Evolutionary conservation across 257 asterid species (phyloP), one percentile per base, ranked within the genome.

Genomic region (Pogostemon cablin): DNA sequence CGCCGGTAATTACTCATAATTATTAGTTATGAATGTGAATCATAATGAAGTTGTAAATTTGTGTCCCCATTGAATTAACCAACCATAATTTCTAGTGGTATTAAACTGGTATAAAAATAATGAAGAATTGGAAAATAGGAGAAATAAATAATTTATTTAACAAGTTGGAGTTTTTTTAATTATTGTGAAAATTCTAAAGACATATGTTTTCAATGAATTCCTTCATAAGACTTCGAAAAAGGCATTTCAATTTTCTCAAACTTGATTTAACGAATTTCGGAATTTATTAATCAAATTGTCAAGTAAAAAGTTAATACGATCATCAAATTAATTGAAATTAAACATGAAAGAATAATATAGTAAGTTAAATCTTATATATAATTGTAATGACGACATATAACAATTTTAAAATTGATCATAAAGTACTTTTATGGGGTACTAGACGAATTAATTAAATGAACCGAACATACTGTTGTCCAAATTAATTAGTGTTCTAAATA

Each of bases 21-120:
- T 65, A 73, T 15, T 73, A 65, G 37, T 55, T 65, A 56, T 66
- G 37, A 69, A 69, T 57, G 55, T 49, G 62, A 48, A 47, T 59
- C 52, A 70, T 47, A 49, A 40, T 12, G 41, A 50, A 67, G 57
- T 61, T 40, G 9, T 37, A 57, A 17, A 53, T 72, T 6, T 6
- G 34, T 57, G 38, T 57, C 62, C 62, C 50, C 56, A 12, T 54
- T 35, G 67, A 74, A 57, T 42, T 66, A 58, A 65, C 38, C 38
- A n/a, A 17, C 57, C 74, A 69, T 69, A 12, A 37, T 38, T 35
- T 47, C 12, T 37, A 48, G 47, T 38, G 52, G n/a, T 11, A 15
- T 17, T 49, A 49, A 63, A 63, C 9, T 43, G 17, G 43, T 42
- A 1, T 3, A 9, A 4, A 62, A 15, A 20, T 25, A 62, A 8